Evolutionary conservation across 2,329 filamentous ascomycete genomes (phyloP), one percentile per base, ranked within the genome.

Genomic region (Corynespora cassiicola): DNA sequence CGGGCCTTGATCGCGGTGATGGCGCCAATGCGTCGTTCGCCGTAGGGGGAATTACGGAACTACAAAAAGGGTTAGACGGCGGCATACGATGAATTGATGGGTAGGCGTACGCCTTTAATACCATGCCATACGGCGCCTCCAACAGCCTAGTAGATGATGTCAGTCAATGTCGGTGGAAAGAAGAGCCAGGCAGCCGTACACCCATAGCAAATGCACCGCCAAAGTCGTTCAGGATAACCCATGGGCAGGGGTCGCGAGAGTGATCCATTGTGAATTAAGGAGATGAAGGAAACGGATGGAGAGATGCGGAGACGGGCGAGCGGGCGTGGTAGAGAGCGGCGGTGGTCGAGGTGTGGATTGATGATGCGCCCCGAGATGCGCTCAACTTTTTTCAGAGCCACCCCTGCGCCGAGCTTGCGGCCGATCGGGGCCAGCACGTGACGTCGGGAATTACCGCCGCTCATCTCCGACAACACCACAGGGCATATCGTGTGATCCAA

Each of bases 1-100:
- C 94, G 87, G 66, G 94, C 91, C 80, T 99, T 99, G 74, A 99
- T 90, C 45, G 94, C 94, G 61, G 92, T 96, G 74, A 99, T 81
- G 56, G 94, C 74, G 68, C 94, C 94, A 78, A 97, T 92, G 70
- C 92, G 82, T 68, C 94, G 84, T 78, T 99, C 94, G 68, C 94
- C 94, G 70, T 95, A 90, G 19, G 75, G 75, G 39, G 62, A 66
- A 45, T 68, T 69, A 18, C 62, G 63, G 54, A 64, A 66, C 62
- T 68, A 27, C 14, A 25, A 7, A 7, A 12, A 20, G 2, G 36
- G 38, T 58, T 35, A 60, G 48, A 16, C 25, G 29, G 20, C n/a
- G n/a, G 12, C 4, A 2, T 18, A 6, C 5, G 16, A 17, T 17
- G 7, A 9, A 21, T 12, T 17, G 17, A 24, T 16, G 19, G 3